These are phyloP conservation scores for Penicillium bialowiezense DNA, from an alignment of 495 filamentous ascomycete species.

Conservation along the genomic window DNA sequence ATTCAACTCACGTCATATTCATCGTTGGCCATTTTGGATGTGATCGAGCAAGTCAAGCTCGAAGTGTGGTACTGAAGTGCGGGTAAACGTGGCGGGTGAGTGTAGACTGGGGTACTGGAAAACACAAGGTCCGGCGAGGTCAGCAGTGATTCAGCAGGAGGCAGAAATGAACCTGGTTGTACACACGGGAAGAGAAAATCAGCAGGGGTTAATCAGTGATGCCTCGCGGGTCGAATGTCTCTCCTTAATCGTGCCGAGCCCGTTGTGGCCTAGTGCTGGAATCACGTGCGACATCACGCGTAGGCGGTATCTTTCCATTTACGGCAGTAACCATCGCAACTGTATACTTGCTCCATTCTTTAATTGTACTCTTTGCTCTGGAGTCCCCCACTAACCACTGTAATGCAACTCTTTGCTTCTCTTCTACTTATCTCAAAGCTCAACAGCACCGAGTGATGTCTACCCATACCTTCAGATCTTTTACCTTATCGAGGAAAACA, in stretches of 20 bases:
- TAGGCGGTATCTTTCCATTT: conserved; percentile 1
- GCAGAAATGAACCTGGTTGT: conserved; percentile 12
- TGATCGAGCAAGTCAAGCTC: conserved; percentile 9
- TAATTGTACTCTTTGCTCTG: not conserved
- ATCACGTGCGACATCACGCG: conserved; percentile 28
- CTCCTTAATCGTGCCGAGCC: conserved; percentile 15
- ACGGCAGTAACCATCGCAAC: not conserved
- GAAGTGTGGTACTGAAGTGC: conserved; percentile 13
- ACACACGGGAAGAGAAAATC: conserved; percentile 24
- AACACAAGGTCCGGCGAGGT: not conserved
- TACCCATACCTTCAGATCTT: too few species aligned
- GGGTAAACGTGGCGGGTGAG: conserved; percentile 21
- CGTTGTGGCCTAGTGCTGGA: conserved; percentile 20
- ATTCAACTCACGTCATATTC: conserved; percentile 91
- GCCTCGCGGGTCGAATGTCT: conserved; percentile 25
- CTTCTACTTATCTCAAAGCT: too few species aligned
- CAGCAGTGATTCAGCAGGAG: not conserved
- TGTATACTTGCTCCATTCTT: too few species aligned
- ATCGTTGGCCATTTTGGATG: conserved; percentile 87
- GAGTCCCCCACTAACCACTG: not conserved
- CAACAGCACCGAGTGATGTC: too few species aligned
- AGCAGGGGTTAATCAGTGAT: conserved; percentile 30
- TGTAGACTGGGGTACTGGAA: conserved; percentile 3
- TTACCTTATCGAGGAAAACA: too few species aligned
- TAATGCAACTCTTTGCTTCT: not conserved